phyloP scores from a whole-genome alignment of 2,329 filamentous ascomycete genomes.

The Calonectria hawksworthii region DNA sequence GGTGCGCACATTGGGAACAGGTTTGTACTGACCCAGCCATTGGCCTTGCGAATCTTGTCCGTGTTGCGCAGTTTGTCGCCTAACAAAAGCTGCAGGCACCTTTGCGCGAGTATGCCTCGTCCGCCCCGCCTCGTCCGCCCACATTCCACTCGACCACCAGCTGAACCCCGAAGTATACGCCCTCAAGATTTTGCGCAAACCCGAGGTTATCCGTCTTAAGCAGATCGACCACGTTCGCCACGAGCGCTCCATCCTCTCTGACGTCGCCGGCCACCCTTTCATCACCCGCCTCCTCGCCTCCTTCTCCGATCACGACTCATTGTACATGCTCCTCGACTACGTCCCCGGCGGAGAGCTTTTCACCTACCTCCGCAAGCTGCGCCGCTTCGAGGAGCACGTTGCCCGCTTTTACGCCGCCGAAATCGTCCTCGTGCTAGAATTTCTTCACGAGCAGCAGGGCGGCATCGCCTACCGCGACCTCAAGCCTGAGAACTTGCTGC shows the following conservation, averaged over 20 bases:
- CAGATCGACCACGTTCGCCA: conserved; percentile 90
- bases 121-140: conserved; percentile 70
- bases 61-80: neutral
- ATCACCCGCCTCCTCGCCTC: conserved; percentile 84
- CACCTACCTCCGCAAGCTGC: conserved; percentile 82
- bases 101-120: conserved; percentile 89
- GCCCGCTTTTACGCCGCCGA: conserved; percentile 88
- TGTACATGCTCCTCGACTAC: conserved; percentile 89
- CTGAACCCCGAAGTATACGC: conserved; percentile 74
- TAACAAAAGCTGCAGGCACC: conserved; percentile 66
- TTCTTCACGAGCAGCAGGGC: conserved; percentile 82
- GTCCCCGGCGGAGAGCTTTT: conserved; percentile 89
- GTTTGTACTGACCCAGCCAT: conserved; percentile 52
- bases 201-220: conserved; percentile 83
- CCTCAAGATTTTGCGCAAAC: conserved; percentile 83
- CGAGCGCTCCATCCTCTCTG: conserved; percentile 82
- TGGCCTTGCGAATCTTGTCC: neutral
- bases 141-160: conserved; percentile 51
- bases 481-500: conserved; percentile 86
- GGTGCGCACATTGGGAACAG: conserved; percentile 83
- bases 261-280: conserved; percentile 85
- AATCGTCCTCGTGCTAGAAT: conserved; percentile 86
- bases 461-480: conserved; percentile 85
- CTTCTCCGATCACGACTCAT: conserved; percentile 82
- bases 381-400: conserved; percentile 83